phyloP scores from a whole-genome alignment of 306 rosid species.

The Pachyrhizus erosus region DNA sequence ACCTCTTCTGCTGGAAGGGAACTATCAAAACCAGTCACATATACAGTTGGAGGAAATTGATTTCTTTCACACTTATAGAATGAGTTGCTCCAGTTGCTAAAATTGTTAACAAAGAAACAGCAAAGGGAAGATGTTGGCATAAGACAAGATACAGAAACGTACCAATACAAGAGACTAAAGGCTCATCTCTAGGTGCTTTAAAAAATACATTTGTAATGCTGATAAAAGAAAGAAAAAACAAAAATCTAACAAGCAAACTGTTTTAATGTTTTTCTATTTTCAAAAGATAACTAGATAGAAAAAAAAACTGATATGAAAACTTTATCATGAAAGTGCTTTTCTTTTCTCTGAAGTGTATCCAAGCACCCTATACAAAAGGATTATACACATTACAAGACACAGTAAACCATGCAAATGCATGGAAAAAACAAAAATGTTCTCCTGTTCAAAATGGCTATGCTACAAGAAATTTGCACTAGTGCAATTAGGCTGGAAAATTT shows the following conservation, averaged over 20 bases:
- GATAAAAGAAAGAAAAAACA: not conserved
- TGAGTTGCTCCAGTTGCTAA: conserved; percentile 55
- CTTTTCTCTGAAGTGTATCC: not conserved
- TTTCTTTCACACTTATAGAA: conserved; percentile 56
- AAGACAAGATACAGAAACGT: conserved; percentile 13
- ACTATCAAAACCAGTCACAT: conserved; percentile 65
- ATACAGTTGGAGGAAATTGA: conserved; percentile 48
- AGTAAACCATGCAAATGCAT: not conserved
- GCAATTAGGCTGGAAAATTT: not conserved
- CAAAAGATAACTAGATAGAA: not conserved
- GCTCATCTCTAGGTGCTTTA: not conserved
- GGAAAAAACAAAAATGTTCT: not conserved
- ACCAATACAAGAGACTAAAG: not conserved
- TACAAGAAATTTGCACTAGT: not conserved
- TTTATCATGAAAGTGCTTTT: not conserved
- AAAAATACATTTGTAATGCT: conserved; percentile 21
- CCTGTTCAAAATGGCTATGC: not conserved
- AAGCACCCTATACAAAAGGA: not conserved
- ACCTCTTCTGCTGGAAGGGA: conserved; percentile 67
- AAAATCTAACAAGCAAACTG: not conserved
- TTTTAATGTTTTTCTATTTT: not conserved
- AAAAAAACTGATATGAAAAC: not conserved
- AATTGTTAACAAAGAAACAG: not conserved
- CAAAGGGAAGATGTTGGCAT: not conserved
- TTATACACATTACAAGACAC: not conserved